Evolutionary conservation across 1,284 basidiomycete species (phyloP).

Genomic region (Exobasidium cylindrosporum): DNA sequence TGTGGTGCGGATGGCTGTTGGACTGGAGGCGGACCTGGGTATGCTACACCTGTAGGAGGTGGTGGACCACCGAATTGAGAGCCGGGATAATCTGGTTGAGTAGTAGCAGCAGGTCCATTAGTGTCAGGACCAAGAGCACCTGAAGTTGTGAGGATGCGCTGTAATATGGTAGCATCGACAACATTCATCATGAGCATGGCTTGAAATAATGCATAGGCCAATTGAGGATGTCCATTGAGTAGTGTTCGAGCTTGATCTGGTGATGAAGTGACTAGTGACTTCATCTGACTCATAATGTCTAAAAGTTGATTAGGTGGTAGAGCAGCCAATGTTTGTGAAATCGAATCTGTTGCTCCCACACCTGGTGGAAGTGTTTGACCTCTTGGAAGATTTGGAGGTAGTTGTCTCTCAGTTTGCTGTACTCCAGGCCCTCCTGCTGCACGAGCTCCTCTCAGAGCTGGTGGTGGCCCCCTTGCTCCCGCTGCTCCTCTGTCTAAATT

Average conservation of each 20-base stretch:
- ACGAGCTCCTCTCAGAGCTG: constrained; percentile 16
- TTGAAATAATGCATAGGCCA: constrained; percentile 94
- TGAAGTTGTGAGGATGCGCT: constrained; percentile 64
- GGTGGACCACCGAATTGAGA: constrained; percentile 10
- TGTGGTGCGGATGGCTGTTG: constrained; percentile 27
- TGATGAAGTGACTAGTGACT: constrained; percentile 85
- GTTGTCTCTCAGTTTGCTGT: constrained; percentile 21
- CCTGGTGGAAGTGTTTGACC: constrained; percentile 77
- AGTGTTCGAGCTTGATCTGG: constrained; percentile 83
- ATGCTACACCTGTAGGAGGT: constrained; percentile 15
- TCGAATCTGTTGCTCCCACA: constrained; percentile 75
- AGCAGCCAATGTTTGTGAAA: constrained; percentile 79
- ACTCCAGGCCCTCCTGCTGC: constrained; percentile 19
- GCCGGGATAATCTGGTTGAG: constrained; percentile 30
- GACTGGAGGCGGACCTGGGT: constrained; percentile 17
- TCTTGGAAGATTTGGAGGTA: constrained; percentile 69
- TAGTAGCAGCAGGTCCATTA: constrained; percentile 6
- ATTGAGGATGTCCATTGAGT: constrained; percentile 80
- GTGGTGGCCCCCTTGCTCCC: constrained; percentile 10
- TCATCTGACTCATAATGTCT: constrained; percentile 96
- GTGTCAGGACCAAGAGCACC: constrained; percentile 10
- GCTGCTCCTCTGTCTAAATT: constrained; percentile 23
- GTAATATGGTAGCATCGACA: constrained; percentile 78
- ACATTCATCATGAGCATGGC: constrained; percentile 90
- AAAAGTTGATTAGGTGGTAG: constrained; percentile 81